Conservation (phyloP, 1,139 yeast genomes). For the Geotrichum aggregatum region DNA sequence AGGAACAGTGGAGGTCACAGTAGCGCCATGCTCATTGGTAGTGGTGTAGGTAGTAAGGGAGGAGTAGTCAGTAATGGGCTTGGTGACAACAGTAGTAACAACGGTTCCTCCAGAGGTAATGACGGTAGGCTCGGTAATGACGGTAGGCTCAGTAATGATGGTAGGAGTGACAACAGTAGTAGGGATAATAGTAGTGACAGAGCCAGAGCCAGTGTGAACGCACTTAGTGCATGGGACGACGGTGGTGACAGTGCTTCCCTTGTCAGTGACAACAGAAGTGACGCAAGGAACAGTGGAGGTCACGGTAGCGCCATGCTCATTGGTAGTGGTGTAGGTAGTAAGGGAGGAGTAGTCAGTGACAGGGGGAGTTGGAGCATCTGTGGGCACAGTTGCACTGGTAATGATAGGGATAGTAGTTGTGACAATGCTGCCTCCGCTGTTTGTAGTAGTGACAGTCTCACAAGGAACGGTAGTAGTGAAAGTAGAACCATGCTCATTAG, state of each 20-base stretch:
- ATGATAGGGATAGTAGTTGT: neutral
- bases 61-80: neutral
- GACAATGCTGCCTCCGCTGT: neutral
- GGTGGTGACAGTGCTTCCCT: neutral
- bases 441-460: neutral
- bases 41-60: too few species aligned
- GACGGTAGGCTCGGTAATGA: too few species aligned
- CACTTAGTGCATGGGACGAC: too few species aligned
- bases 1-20: neutral
- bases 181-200: neutral
- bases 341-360: neutral
- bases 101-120: too few species aligned
- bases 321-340: too few species aligned
- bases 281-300: neutral
- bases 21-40: neutral
- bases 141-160: too few species aligned
- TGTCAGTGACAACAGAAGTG: neutral
- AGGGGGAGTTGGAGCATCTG: neutral
- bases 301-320: neutral
- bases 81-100: neutral
- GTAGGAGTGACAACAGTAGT: neutral
- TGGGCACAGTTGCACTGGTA: neutral
- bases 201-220: neutral
- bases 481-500: conserved; percentile 1
- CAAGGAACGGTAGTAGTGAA: neutral